phyloP scores from a whole-genome alignment of 2,329 filamentous ascomycete genomes.

The Penicillium sp. region DNA sequence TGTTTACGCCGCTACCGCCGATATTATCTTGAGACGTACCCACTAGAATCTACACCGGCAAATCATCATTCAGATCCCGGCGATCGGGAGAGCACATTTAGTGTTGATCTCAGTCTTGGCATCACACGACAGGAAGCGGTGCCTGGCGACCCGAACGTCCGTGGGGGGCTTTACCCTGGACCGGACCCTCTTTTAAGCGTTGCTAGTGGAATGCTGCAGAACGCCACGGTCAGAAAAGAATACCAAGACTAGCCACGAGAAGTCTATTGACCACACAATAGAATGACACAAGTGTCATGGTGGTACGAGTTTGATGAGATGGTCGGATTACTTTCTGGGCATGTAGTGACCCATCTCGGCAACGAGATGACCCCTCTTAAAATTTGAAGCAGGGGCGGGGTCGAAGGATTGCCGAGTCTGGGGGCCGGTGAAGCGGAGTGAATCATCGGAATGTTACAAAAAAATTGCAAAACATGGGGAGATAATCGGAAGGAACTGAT shows the following conservation, averaged over 20 bases:
- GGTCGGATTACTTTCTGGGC: too few relatives aligned
- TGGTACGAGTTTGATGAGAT: too few relatives aligned
- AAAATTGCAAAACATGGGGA: too few relatives aligned
- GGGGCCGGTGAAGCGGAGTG: constrained; percentile 1
- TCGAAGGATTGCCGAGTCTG: constrained; percentile 1
- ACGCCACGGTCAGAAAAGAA: too few relatives aligned
- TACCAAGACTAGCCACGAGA: too few relatives aligned
- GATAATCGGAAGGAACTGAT: too few relatives aligned
- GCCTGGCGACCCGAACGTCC: constrained; percentile 1
- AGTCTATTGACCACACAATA: too few relatives aligned
- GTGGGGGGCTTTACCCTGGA: background rate
- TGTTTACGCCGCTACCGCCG: constrained; percentile 5
- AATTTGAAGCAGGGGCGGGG: too few relatives aligned
- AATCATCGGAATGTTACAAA: background rate
- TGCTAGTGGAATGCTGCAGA: background rate
- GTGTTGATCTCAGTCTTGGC: constrained; percentile 5
- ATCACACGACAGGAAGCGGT: constrained; percentile 2
- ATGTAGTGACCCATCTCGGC: too few relatives aligned
- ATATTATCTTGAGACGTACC: constrained; percentile 1
- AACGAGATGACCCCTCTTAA: too few relatives aligned
- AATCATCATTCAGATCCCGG: constrained; percentile 5
- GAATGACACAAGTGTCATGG: too few relatives aligned
- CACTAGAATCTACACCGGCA: too few relatives aligned
- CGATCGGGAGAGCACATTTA: constrained; percentile 5
- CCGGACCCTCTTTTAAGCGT: background rate